Evolutionary conservation across 2,329 filamentous ascomycete genomes (phyloP), one percentile per base, ranked within the genome.

Genomic region (Penicillium sclerotiorum): DNA sequence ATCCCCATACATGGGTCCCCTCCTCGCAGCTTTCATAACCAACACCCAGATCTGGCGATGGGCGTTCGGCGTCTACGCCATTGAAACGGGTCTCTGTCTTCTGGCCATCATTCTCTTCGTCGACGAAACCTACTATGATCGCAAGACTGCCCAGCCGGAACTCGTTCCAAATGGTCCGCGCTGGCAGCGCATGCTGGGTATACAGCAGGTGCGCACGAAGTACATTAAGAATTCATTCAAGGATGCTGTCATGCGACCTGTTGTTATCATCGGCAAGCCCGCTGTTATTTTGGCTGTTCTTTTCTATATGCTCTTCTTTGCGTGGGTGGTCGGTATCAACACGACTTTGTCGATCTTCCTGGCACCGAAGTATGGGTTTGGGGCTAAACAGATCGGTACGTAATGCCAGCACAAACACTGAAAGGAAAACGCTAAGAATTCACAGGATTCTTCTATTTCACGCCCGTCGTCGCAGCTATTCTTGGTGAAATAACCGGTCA

Each of bases 401-500:
- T 53, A 33, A 9, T 18, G 12, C 30, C 15, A 13, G 5, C 11
- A 4, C 15, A n/a, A 11, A 32, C 5, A 13, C 5, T 32, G 12
- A 5, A 11, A 13, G 5, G 12, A 28, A 28, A 12, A 12, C 25
- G 7, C 25, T 7, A 12, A 28, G 7, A 28, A 28, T 28, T 7
- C 25, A 28, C 21, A 62, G 70, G 76, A 1, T 76, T 73, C 54
- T 81, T 84, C 60, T 84, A 85, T 66, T 83, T 85, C 61, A 78
- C 80, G 0, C 79, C 79, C 2, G 73, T 84, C 21, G 74, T 83
- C 1, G 81, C 75, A 3, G 75, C 78, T 3, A 61, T 81, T 12
- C 64, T 84, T 0, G 82, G 81, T 21, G 80, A 83, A 66, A 47
- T 77, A 0, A 62, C 70, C 4, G 81, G 82, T 5, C 82, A 84